Evolutionary conservation across 108 stramenopile genomes (phyloP), one percentile per base, ranked within the genome.

Genomic region (Poteriospumella lacustris): DNA sequence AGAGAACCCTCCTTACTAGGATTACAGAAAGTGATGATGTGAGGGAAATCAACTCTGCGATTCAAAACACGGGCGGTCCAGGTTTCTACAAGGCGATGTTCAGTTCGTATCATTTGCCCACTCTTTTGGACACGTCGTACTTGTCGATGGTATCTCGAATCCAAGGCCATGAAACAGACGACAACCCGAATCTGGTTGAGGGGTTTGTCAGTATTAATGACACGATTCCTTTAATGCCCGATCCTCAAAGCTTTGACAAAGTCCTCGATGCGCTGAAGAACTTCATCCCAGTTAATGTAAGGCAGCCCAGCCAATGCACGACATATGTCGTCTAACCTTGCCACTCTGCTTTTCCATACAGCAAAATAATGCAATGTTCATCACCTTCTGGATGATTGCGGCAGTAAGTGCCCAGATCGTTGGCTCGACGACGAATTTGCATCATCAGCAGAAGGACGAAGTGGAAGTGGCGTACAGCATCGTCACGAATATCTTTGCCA

Each of bases 321-420:
- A 52, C 9, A 15, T 19, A 52, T 15, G 19, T 52, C 47, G 19
- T 15, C 9, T 52, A 9, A n/a, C n/a, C n/a, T n/a, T n/a, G n/a
- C 9, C 47, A 52, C 47, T 52, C 15, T 52, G 47, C n/a, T n/a
- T n/a, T n/a, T n/a, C n/a, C n/a, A 52, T 19, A 52, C 36, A 64
- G 60, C 9, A 34, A 9, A 3, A 31, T 33, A 64, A 64, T 64
- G 36, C 60, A 34, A 5, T 64, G 5, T 64, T 64, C 31, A 33
- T 64, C 5, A 64, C 28, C 31, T 64, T 64, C 31, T 64, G 15
- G 60, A 64, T 64, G 15, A 31, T 64, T 56, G 15, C 52, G 60
- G 60, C 28, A 9, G 31, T 34, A 64, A 33, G 5, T 5, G 24
- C 36, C 60, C 36, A 5, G 36, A 24, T 19, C 15, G 24, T 19